Evolutionary conservation across 495 filamentous ascomycete species (phyloP).

Genomic region (Neurospora sublineolata): DNA sequence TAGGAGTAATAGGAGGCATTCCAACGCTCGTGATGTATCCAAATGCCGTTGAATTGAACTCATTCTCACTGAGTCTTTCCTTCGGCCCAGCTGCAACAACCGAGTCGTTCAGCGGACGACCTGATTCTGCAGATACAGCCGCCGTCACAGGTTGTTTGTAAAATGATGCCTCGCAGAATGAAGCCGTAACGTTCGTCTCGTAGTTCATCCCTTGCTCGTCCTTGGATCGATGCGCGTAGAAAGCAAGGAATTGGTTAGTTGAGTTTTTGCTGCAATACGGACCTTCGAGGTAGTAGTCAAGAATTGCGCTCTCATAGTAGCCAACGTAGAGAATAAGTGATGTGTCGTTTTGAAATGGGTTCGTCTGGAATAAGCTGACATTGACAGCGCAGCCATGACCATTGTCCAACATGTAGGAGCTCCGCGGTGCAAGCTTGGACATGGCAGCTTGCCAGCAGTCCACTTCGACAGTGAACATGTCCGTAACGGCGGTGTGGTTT

Average conservation of each 20-base stretch:
- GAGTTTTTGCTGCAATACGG: constrained; percentile 10
- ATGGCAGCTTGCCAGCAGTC: constrained; percentile 22
- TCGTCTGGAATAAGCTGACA: not conserved
- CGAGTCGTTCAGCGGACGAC: not conserved
- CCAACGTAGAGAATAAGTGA: constrained; percentile 16
- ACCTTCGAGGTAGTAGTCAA: constrained; percentile 14
- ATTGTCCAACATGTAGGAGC: not conserved
- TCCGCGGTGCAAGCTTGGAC: not conserved
- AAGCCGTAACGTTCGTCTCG: not conserved
- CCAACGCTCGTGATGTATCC: constrained; percentile 19
- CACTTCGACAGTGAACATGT: constrained; percentile 22
- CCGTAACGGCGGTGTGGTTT: constrained; percentile 23
- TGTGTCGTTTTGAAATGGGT: not conserved
- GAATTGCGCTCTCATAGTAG: constrained; percentile 12
- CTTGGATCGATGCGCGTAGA: constrained; percentile 6
- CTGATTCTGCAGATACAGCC: not conserved
- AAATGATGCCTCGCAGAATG: not conserved
- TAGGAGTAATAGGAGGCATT: not conserved
- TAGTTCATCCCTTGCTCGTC: not conserved
- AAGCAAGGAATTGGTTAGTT: constrained; percentile 22
- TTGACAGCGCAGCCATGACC: not conserved
- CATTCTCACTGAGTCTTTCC: constrained; percentile 8
- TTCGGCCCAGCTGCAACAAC: not conserved
- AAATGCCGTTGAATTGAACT: constrained; percentile 27
- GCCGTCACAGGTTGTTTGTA: not conserved